A percentile compares a stretch with the other conserved stretches of the same genome.
These are phyloP conservation scores for Globisporangium takayamanum DNA, from an alignment of 352 stramenopile species.

Conservation along the genomic window DNA sequence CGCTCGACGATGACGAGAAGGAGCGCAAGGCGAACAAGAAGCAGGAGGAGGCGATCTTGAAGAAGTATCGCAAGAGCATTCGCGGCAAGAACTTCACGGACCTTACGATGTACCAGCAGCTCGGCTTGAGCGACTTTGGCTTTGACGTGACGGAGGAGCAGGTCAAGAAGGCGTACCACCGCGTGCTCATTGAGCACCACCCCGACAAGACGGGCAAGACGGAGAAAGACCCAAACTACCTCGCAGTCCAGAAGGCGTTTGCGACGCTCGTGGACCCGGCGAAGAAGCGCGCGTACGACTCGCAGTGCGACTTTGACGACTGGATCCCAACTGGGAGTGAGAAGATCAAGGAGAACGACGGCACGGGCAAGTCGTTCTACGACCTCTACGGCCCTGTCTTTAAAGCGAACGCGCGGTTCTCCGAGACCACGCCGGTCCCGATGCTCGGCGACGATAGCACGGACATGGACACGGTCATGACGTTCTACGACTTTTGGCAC, in stretches of 20 bases:
- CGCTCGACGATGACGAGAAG: conserved; percentile 57
- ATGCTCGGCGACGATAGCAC: conserved; percentile 50
- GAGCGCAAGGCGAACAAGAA: conserved; percentile 53
- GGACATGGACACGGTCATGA: conserved; percentile 62
- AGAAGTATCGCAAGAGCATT: conserved; percentile 80
- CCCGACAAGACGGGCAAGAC: conserved; percentile 86
- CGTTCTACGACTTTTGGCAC: conserved; percentile 89
- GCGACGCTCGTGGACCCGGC: conserved; percentile 68
- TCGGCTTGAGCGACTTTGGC: conserved; percentile 63
- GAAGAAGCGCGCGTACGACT: conserved; percentile 84
- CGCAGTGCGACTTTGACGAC: conserved; percentile 85
- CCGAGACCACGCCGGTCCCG: conserved; percentile 73
- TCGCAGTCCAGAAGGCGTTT: conserved; percentile 83
- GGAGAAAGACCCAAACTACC: conserved; percentile 86
- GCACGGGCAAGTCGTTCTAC: conserved; percentile 78
- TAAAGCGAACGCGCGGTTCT: conserved; percentile 70
- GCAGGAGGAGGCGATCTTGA: conserved; percentile 57
- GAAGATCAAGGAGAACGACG: conserved; percentile 74
- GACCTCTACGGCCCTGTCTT: conserved; percentile 83
- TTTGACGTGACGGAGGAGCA: conserved; percentile 80
- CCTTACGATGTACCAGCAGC: conserved; percentile 85
- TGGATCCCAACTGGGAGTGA: conserved; percentile 68
- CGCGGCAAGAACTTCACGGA: conserved; percentile 77
- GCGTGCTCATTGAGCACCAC: conserved; percentile 85
- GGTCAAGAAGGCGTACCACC: conserved; percentile 87